Percentiles rank a stretch among this genome's conserved stretches.
Conservation (phyloP, 1,284 basidiomycete genomes). For the Mycosarcoma mackinlayi region DNA sequence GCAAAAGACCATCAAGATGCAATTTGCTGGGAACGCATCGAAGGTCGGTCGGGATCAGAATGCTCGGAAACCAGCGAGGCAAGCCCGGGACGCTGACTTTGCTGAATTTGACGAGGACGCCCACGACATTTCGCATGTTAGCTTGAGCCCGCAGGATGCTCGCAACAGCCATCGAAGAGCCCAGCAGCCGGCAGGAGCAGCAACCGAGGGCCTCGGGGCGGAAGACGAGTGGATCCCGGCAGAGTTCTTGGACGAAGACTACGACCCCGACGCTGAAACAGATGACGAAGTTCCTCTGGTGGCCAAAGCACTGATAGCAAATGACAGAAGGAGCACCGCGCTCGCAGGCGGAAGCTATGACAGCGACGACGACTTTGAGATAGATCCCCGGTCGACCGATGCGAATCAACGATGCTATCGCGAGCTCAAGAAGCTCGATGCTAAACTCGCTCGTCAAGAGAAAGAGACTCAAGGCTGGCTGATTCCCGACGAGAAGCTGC, state of each 20-base stretch:
- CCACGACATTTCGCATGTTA: constrained; percentile 50
- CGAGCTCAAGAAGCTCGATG: constrained; percentile 30
- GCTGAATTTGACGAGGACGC: constrained; percentile 39
- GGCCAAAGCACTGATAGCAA: no score
- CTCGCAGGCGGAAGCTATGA: neutral
- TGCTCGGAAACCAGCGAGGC: constrained; percentile 12
- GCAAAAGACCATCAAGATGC: constrained; percentile 48
- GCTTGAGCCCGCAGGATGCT: constrained; percentile 24
- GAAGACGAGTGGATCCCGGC: constrained; percentile 13
- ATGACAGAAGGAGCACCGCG: neutral
- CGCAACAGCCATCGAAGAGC: neutral
- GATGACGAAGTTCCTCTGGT: constrained; percentile 26
- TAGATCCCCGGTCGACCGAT: constrained; percentile 18
- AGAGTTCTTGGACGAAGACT: constrained; percentile 33
- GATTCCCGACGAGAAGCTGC: constrained; percentile 27
- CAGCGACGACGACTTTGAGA: constrained; percentile 28
- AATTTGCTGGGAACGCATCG: constrained; percentile 38
- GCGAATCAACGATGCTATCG: constrained; percentile 21
- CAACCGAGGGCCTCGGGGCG: constrained; percentile 15
- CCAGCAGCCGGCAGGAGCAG: constrained; percentile 23
- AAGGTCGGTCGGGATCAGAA: constrained; percentile 12
- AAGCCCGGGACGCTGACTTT: constrained; percentile 26
- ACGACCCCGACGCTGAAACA: constrained; percentile 16
- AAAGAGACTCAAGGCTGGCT: constrained; percentile 10
- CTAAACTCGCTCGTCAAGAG: constrained; percentile 20